phyloP scores from a whole-genome alignment of 2,329 filamentous ascomycete species.

The Sclerotinia glacialis region DNA sequence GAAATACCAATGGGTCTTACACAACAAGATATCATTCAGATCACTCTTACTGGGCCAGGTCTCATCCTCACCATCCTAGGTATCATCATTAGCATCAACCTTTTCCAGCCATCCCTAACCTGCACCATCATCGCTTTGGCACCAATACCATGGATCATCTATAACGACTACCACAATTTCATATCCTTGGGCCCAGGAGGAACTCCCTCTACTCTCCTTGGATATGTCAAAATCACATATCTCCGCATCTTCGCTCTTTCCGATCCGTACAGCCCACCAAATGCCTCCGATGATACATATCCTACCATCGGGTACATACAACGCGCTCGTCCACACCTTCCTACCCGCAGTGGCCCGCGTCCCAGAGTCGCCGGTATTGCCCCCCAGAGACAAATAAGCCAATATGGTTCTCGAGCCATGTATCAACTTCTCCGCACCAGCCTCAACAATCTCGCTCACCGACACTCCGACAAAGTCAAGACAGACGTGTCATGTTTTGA shows the following conservation, averaged over 20 bases:
- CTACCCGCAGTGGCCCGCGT: slow-evolving; percentile 59
- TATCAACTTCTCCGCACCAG: slow-evolving; percentile 54
- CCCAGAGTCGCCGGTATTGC: slow-evolving; percentile 73
- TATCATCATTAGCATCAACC: slow-evolving; percentile 53
- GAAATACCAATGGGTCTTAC: slow-evolving; percentile 30
- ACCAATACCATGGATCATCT: slow-evolving; percentile 49
- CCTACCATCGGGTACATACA: slow-evolving; percentile 55
- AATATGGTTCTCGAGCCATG: slow-evolving; percentile 54
- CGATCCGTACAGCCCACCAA: slow-evolving; percentile 63
- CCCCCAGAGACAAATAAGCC: slow-evolving; percentile 74
- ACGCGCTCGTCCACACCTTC: slow-evolving; percentile 57
- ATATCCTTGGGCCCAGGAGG: slow-evolving; percentile 76
- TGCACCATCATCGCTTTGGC: slow-evolving; percentile 51
- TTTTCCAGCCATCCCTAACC: slow-evolving; percentile 48
- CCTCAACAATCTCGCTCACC: slow-evolving; percentile 51
- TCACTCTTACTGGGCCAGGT: slow-evolving; percentile 36
- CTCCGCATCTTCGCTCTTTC: slow-evolving; percentile 69
- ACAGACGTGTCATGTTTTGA: slow-evolving; percentile 74
- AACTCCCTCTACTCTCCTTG: slow-evolving; percentile 68
- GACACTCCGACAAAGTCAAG: slow-evolving; percentile 50
- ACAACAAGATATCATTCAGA: slow-evolving; percentile 34
- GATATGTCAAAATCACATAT: slow-evolving; percentile 71
- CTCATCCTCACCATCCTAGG: slow-evolving; percentile 49
- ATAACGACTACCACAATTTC: slow-evolving; percentile 73
- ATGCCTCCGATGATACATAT: slow-evolving; percentile 49